Conservation (phyloP, 2,329 filamentous ascomycete species). For the Podosphaera fusca region DNA sequence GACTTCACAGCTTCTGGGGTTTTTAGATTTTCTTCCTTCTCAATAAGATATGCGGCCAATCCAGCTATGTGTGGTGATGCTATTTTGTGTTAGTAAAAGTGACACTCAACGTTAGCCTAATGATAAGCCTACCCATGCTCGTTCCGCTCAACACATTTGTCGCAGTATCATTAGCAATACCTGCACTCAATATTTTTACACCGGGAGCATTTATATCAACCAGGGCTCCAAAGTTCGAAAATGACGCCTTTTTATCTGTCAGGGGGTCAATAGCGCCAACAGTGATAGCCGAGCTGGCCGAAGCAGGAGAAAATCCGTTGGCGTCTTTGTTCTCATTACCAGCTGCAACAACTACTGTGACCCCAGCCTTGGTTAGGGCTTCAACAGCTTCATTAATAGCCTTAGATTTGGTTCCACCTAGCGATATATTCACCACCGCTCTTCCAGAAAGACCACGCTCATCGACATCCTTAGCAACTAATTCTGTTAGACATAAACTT, state of each 20-base stretch:
- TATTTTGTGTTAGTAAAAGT: constrained; percentile 18
- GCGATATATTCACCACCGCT: constrained; percentile 30
- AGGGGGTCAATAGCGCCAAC: constrained; percentile 24
- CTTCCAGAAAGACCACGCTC: constrained; percentile 14
- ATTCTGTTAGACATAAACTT: constrained; percentile 12
- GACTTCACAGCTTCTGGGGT: constrained; percentile 18
- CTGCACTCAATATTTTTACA: constrained; percentile 23
- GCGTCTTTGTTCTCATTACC: constrained; percentile 25
- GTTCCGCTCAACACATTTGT: constrained; percentile 31
- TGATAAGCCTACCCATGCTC: constrained; percentile 24
- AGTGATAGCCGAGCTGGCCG: constrained; percentile 24
- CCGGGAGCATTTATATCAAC: constrained; percentile 31
- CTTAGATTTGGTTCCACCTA: constrained; percentile 22
- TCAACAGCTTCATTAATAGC: constrained; percentile 24
- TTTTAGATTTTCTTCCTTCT: constrained; percentile 19
- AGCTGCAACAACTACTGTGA: constrained; percentile 29
- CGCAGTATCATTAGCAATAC: constrained; percentile 20
- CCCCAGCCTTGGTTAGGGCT: constrained; percentile 25
- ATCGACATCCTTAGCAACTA: constrained; percentile 15
- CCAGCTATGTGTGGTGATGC: constrained; percentile 35
- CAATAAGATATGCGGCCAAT: constrained; percentile 33
- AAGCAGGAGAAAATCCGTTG: constrained; percentile 23
- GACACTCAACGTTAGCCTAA: not conserved
- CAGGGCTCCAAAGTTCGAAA: constrained; percentile 26
- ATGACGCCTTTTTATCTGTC: constrained; percentile 19